Evolutionary conservation across 768 basidiomycete genomes (phyloP).

Genomic region (Boletus pseudopeckii): DNA sequence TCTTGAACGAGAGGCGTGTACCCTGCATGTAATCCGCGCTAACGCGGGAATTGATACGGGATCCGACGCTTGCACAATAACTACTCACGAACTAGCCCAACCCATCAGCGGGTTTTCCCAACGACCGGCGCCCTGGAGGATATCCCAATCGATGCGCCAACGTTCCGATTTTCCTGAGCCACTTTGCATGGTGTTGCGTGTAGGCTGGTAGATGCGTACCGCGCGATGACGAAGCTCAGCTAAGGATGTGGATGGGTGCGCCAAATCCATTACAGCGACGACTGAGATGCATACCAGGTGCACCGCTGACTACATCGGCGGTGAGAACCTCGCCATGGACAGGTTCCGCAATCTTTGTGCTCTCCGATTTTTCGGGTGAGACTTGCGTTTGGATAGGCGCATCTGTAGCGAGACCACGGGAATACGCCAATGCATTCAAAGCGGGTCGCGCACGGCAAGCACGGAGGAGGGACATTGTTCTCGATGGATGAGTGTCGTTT

Average conservation of each 20-base stretch:
- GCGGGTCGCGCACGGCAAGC: conserved; percentile 34
- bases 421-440: conserved; percentile 9
- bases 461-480: conserved; percentile 56
- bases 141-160: conserved; percentile 96
- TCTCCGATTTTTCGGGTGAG: conserved; percentile 21
- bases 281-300: conserved; percentile 57
- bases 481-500: background rate
- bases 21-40: conserved; percentile 98
- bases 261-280: background rate
- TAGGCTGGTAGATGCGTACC: conserved; percentile 90
- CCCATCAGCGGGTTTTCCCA: conserved; percentile 99
- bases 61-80: background rate
- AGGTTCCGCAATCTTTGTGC: conserved; percentile 41
- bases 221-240: conserved; percentile 82
- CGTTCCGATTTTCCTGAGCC: conserved; percentile 79
- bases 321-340: conserved; percentile 59
- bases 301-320: conserved; percentile 83
- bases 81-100: conserved; percentile 87
- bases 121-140: conserved; percentile 80
- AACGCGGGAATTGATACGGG: background rate
- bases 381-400: conserved; percentile 21
- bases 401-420: conserved; percentile 22
- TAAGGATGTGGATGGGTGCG: conserved; percentile 28
- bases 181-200: conserved; percentile 94
- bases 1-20: conserved; percentile 75